Base-by-base conservation (phyloP, 345 rosid genomes). In the Mangifera indica region DNA sequence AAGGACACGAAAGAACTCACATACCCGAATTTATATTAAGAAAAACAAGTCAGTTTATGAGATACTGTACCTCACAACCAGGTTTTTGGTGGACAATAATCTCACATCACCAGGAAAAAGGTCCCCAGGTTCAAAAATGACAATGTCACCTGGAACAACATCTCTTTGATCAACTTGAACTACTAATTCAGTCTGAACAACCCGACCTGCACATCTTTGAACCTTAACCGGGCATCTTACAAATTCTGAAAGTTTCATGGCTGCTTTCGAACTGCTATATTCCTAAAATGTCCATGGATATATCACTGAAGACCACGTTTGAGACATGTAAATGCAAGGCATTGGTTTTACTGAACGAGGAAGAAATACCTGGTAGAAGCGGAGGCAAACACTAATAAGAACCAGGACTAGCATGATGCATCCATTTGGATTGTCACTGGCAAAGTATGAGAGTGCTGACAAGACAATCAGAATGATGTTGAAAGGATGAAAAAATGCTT, bases 81-180 rank as follows among this genome's bases (percentile, higher is more conserved):
- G 83, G 78, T 87, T 78, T 67, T 85, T 87, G 10, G 94, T 84
- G 24, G 94, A 81, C 54, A 89, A 63, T 63, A 89, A 71, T 79
- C 94, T 86, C 75, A 89, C 85, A 69, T 89, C 91, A 13, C 91
- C 91, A 14, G 94, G 94, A 72, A 89, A 87, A 72, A 87, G 88
- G 71, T 87, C 94, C 5, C 91, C 91, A 1, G 88, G 91, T 73
- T 89, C 91, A 69, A 89, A 84, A 29, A 85, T 75, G 59, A 89
- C 84, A 53, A 89, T 87, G 73, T 89, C 94, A 17, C 94, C 94
- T 2, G 88, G 94, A 71, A 87, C 91, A 65, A 89, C 63, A 78
- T 87, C 91, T 78, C 86, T 83, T 78, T 87, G 94, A 75, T 89
- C 94, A 63, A 89, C 81, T 72, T 85, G 94, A 71, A 85, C 90